These are phyloP conservation scores for Beauveria sp. DNA, from an alignment of 2,329 filamentous ascomycete genomes.

Conservation along the genomic window DNA sequence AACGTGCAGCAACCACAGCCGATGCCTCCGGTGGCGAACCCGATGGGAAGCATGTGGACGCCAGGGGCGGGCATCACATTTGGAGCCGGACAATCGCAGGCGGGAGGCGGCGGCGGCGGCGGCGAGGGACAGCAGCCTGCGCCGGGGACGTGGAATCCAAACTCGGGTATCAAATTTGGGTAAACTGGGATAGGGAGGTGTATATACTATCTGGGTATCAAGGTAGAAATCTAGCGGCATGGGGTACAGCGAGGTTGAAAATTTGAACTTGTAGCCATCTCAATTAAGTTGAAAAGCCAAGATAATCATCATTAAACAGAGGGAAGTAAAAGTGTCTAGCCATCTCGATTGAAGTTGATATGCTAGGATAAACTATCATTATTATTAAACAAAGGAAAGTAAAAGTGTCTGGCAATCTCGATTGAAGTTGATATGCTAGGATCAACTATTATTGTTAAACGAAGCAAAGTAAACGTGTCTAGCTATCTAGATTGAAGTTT, in stretches of 20 bases:
- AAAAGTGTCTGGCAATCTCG: too few species aligned
- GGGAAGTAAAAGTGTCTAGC: too few species aligned
- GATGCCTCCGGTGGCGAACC: conserved; percentile 31
- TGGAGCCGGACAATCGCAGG: conserved; percentile 18
- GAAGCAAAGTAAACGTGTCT: too few species aligned
- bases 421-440: too few species aligned
- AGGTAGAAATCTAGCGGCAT: not conserved
- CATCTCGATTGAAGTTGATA: too few species aligned
- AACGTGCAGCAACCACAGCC: conserved; percentile 49
- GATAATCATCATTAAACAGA: too few species aligned
- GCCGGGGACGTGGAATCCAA: conserved; percentile 51
- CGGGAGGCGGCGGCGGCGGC: conserved; percentile 18
- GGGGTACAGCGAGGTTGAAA: not conserved
- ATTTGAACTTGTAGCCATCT: too few species aligned
- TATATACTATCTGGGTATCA: not conserved
- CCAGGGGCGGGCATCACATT: conserved; percentile 79
- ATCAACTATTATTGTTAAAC: too few species aligned
- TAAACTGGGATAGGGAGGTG: conserved; percentile 36
- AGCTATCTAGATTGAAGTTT: too few species aligned
- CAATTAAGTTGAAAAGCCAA: too few species aligned
- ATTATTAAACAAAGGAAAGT: too few species aligned
- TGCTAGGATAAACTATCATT: too few species aligned
- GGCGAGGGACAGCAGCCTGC: conserved; percentile 17
- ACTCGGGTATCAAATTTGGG: conserved; percentile 49
- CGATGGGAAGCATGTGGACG: conserved; percentile 49